Base-by-base conservation (phyloP, 2,329 filamentous ascomycete species). In the Pseudocercospora ulei region DNA sequence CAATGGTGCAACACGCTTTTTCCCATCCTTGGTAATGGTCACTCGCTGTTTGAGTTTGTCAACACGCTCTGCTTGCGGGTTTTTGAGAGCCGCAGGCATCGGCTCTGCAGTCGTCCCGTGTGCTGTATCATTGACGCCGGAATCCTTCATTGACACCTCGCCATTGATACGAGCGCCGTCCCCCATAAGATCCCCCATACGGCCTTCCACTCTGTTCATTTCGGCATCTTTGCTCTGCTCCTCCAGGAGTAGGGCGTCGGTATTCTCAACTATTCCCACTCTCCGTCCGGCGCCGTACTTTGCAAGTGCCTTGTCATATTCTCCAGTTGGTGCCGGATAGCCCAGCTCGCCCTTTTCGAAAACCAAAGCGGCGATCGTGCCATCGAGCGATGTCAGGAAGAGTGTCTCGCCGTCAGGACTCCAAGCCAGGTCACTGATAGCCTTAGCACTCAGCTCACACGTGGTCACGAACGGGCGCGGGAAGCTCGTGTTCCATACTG, bases 111-210 rank as follows among this genome's bases (percentile, higher is more conserved):
- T 30, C 11, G 39, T 26, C 24, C 48, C 44, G 28, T 56, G 52
- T 33, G 53, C 49, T 8, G 29, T 39, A 8, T 23, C 26, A 13
- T 12, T 34, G 11, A 35, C 33, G 14, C 31, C 28, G 23, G 61
- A 57, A 17, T 69, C 70, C 43, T 73, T 74, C 11, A 66, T 63
- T 9, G 46, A 28, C 7, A 59, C 42, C 11, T 60, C 55, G 4
- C 56, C 60, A 19, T 61, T 56, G 7, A 60, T 44, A 13, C 53
- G 29, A 3, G 65, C 37, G 25, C 75, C 75, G 56, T 94, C 87
- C 4, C 88, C 88, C 90, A 98, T 98, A 23, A 98, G 65, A n/a
- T 88, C 88, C 7, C 90, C 90, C 90, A 98, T 98, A 49, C 88
- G 76, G 2, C 86, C 90, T 63, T 98, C 84, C 0, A 88, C 87